These are phyloP conservation scores for Trypethelium eluteriae DNA, from an alignment of 495 filamentous ascomycete genomes.

Conservation along the genomic window DNA sequence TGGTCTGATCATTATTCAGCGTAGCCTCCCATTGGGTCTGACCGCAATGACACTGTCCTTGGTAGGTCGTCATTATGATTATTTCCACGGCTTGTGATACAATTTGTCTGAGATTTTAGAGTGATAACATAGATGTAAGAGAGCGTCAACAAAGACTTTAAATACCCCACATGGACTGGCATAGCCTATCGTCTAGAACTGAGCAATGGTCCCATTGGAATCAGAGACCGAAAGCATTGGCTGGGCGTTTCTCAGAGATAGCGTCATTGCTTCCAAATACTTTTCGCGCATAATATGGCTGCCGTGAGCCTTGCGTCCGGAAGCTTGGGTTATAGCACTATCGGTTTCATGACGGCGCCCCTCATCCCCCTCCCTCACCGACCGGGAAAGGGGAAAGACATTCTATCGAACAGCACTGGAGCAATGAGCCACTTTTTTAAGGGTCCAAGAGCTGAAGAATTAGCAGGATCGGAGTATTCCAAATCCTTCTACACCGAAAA, in stretches of 20 bases:
- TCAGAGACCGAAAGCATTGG: background rate
- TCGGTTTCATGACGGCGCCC: background rate
- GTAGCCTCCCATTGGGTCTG: constrained; percentile 42
- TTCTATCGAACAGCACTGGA: background rate
- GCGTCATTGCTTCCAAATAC: constrained; percentile 12
- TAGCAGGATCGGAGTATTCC: background rate
- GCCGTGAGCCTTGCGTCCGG: background rate
- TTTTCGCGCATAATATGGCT: background rate
- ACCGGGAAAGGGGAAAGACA: background rate
- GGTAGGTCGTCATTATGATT: constrained; percentile 35
- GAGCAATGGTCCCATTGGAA: background rate
- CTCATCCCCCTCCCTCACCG: background rate
- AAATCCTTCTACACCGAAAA: background rate
- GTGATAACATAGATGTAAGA: background rate
- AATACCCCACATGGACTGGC: background rate
- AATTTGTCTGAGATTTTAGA: too few relatives aligned
- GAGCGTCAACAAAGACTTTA: background rate
- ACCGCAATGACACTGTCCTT: constrained; percentile 47
- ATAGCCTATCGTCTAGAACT: background rate
- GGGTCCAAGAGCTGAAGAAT: background rate
- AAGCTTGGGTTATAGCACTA: background rate
- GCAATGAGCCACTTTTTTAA: background rate
- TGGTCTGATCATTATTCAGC: constrained; percentile 34
- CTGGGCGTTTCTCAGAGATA: background rate
- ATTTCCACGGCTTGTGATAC: background rate